Evolutionary conservation across 2,329 filamentous ascomycete genomes (phyloP).

Genomic region (Pestalotiopsis sp.): DNA sequence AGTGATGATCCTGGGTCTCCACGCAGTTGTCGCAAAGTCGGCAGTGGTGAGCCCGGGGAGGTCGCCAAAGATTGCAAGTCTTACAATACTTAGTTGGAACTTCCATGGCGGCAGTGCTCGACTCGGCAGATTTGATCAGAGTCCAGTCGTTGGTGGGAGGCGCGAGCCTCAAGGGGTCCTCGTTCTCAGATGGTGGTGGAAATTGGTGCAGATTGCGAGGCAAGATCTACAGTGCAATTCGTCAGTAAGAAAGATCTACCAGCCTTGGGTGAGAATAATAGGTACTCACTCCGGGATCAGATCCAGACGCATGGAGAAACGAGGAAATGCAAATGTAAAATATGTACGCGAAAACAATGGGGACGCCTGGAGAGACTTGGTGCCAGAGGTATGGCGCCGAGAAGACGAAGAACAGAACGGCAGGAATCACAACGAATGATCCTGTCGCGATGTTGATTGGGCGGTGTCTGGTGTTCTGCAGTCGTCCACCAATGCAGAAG

Average conservation of each 20-base stretch:
- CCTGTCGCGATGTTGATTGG: conserved; percentile 91
- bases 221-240: conserved; percentile 66
- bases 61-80: conserved; percentile 96
- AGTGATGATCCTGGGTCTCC: conserved; percentile 97
- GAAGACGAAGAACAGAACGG: conserved; percentile 81
- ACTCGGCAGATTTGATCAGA: conserved; percentile 80
- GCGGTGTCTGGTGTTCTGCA: conserved; percentile 85
- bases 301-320: conserved; percentile 88
- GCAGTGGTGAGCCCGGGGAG: conserved; percentile 93
- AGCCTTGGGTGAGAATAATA: too few relatives aligned
- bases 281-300: conserved; percentile 84
- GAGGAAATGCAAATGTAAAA: conserved; percentile 90
- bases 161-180: conserved; percentile 80
- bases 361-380: conserved; percentile 84
- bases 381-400: conserved; percentile 87
- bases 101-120: conserved; percentile 85
- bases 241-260: background rate
- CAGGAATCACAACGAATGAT: conserved; percentile 76
- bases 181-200: conserved; percentile 72
- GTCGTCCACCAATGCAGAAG: conserved; percentile 83
- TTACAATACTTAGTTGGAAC: conserved; percentile 98
- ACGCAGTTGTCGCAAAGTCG: conserved; percentile 96
- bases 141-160: conserved; percentile 94
- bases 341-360: conserved; percentile 88
- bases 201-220: conserved; percentile 84